A percentile compares a stretch with the other conserved stretches of the same genome.
Evolutionary conservation across 2,329 filamentous ascomycete genomes (phyloP).

Genomic region (Microsporum ferrugineum): DNA sequence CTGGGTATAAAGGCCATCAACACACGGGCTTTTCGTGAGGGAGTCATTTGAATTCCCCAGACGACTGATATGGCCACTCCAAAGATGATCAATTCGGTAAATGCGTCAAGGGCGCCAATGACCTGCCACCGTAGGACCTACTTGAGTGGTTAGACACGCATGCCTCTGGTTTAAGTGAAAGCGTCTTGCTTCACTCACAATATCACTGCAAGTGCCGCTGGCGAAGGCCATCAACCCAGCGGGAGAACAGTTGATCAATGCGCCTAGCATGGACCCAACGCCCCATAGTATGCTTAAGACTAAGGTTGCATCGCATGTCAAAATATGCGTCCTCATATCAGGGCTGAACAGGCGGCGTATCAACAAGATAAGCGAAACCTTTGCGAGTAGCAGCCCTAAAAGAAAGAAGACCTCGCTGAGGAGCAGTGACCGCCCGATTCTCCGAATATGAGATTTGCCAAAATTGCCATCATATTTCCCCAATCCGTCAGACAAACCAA

Average conservation of each 20-base stretch:
- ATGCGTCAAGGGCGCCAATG: neutral
- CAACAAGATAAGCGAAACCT: neutral
- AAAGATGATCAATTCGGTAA: neutral
- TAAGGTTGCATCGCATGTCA: neutral
- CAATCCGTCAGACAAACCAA: neutral
- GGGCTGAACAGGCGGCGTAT: neutral
- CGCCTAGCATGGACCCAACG: neutral
- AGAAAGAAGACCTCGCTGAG: neutral
- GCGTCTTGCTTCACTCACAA: neutral
- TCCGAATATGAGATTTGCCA: neutral
- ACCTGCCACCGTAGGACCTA: neutral
- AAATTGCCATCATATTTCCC: neutral
- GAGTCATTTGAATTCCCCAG: neutral
- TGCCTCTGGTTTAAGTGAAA: neutral
- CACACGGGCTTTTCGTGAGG: neutral
- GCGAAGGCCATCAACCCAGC: neutral
- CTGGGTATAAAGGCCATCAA: constrained; percentile 1
- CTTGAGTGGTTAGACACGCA: neutral
- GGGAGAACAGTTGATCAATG: neutral
- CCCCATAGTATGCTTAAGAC: neutral
- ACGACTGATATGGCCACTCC: neutral
- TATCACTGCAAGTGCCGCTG: neutral
- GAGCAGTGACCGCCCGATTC: neutral
- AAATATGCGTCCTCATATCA: neutral
- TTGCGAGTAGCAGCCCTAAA: neutral